Evolutionary conservation across 2,329 filamentous ascomycete genomes (phyloP).

Genomic region (Raffaelea deltoideospora): DNA sequence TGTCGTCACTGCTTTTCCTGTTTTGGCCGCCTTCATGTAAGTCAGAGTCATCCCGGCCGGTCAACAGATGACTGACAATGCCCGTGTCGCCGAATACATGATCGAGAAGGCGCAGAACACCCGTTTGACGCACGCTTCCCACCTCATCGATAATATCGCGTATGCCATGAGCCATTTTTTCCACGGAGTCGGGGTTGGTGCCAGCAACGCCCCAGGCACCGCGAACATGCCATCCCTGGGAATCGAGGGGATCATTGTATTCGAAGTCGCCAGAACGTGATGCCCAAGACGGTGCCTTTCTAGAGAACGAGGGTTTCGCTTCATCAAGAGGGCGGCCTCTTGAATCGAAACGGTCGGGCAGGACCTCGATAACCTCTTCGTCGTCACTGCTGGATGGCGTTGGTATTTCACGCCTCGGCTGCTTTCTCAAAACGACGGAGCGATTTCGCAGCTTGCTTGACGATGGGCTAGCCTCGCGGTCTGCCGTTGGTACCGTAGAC

Average conservation of each 20-base stretch:
- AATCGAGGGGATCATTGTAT: slow-evolving; percentile 15
- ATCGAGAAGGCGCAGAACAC: slow-evolving; percentile 15
- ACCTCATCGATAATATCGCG: slow-evolving; percentile 16
- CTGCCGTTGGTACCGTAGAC: too few relatives aligned
- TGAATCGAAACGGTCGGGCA: slow-evolving; percentile 32
- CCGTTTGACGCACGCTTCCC: slow-evolving; percentile 6
- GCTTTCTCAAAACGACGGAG: slow-evolving; percentile 11
- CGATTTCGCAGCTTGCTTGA: too few relatives aligned
- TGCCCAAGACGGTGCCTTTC: slow-evolving; percentile 13
- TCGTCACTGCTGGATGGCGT: slow-evolving; percentile 19
- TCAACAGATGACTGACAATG: slow-evolving; percentile 4
- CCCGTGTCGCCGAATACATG: slow-evolving; percentile 12
- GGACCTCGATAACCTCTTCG: slow-evolving; percentile 23
- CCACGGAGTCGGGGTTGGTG: slow-evolving; percentile 25
- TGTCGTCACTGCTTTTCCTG: slow-evolving; percentile 1
- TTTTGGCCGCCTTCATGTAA: slow-evolving; percentile 3
- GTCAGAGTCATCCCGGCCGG: slow-evolving; percentile 3
- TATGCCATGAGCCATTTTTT: slow-evolving; percentile 16
- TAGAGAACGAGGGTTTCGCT: background rate
- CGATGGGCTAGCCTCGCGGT: too few relatives aligned
- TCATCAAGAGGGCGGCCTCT: slow-evolving; percentile 24
- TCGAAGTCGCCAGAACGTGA: slow-evolving; percentile 27
- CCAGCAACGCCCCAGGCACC: slow-evolving; percentile 30
- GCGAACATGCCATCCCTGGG: slow-evolving; percentile 19
- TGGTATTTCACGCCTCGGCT: slow-evolving; percentile 8